These are phyloP conservation scores for Neopestalotiopsis rosae DNA, from an alignment of 2,329 filamentous ascomycete genomes.

Conservation along the genomic window DNA sequence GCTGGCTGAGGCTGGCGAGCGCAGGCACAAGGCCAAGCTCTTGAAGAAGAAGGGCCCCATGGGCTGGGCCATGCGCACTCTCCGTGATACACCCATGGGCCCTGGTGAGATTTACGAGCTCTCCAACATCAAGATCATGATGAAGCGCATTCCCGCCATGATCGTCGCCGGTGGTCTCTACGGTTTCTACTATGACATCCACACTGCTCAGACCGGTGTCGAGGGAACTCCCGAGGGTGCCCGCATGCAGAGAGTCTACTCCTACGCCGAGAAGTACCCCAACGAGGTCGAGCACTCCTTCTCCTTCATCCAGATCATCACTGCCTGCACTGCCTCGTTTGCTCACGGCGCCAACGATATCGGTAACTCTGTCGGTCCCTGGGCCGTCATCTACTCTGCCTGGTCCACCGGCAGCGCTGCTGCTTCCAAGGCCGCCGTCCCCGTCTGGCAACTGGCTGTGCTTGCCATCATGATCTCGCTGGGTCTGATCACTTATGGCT, in stretches of 20 bases:
- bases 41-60: constrained; percentile 68
- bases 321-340: constrained; percentile 75
- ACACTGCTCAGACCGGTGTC: constrained; percentile 74
- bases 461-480: constrained; percentile 66
- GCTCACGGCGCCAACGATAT: constrained; percentile 81
- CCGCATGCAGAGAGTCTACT: constrained; percentile 74
- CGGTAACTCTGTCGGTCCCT: constrained; percentile 72
- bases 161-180: constrained; percentile 70
- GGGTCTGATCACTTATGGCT: constrained; percentile 76
- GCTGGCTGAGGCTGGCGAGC: constrained; percentile 61
- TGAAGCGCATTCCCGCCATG: constrained; percentile 73
- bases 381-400: constrained; percentile 72
- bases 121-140: constrained; percentile 68
- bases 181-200: constrained; percentile 82
- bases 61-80: constrained; percentile 83
- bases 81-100: constrained; percentile 76
- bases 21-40: constrained; percentile 67
- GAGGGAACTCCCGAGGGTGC: constrained; percentile 73
- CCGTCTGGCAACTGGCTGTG: constrained; percentile 78
- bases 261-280: constrained; percentile 66
- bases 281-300: constrained; percentile 75
- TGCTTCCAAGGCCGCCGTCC: constrained; percentile 68
- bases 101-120: constrained; percentile 76
- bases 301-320: constrained; percentile 70
- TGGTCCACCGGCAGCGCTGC: constrained; percentile 69